These are phyloP conservation scores for Ceratocystis smalleyi DNA, from an alignment of 2,329 filamentous ascomycete species.

Conservation along the genomic window DNA sequence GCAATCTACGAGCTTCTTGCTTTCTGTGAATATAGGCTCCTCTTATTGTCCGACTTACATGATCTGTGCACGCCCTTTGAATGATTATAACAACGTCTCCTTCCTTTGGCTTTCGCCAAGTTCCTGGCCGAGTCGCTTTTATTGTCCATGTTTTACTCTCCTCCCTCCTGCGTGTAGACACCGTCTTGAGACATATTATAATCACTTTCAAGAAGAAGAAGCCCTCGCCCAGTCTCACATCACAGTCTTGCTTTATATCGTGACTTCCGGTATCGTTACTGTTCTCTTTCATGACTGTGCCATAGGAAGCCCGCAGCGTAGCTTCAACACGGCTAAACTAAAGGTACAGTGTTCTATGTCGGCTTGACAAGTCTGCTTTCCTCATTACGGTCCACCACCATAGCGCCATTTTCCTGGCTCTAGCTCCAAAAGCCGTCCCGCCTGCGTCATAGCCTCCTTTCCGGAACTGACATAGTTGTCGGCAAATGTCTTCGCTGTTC, in stretches of 20 bases:
- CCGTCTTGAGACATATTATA: background rate
- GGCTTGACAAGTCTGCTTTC: background rate
- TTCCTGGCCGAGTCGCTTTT: background rate
- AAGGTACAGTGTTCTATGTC: background rate
- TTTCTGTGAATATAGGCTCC: background rate
- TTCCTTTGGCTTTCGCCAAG: background rate
- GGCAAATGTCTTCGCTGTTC: background rate
- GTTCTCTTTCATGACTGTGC: background rate
- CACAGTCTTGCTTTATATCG: background rate
- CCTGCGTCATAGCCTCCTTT: background rate
- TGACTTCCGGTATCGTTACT: background rate
- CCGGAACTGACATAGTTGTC: background rate
- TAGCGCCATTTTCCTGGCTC: background rate
- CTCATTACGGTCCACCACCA: background rate
- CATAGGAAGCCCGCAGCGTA: background rate
- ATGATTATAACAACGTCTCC: background rate
- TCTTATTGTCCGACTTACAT: constrained; percentile 4
- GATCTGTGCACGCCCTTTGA: constrained; percentile 5
- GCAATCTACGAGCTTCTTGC: background rate
- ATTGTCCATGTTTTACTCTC: background rate
- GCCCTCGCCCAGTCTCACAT: background rate
- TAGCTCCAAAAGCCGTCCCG: background rate
- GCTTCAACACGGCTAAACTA: background rate
- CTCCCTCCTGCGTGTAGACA: background rate
- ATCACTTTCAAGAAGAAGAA: background rate